phyloP scores from a whole-genome alignment of 148 eudicot species.

The Cornus suecica region DNA sequence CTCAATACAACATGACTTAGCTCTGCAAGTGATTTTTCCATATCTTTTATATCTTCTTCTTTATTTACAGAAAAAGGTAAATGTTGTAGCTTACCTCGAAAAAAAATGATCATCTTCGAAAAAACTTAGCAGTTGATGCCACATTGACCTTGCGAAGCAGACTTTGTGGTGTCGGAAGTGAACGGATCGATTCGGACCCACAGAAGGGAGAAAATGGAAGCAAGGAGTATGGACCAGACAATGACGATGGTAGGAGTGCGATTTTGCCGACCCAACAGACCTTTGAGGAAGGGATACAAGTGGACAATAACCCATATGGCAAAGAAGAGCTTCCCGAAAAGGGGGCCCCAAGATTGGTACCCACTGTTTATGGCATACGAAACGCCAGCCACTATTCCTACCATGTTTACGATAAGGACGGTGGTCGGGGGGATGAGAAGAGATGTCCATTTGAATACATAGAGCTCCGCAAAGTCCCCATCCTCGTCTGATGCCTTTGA shows the following conservation, averaged over 20 bases:
- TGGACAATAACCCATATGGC: constrained; percentile 58
- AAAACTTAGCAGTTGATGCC: constrained; percentile 43
- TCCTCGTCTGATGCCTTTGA: constrained; percentile 57
- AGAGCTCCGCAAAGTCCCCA: constrained; percentile 49
- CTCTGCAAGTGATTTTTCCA: background rate
- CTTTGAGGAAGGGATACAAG: constrained; percentile 60
- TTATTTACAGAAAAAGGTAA: background rate
- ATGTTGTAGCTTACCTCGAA: background rate
- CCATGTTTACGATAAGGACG: constrained; percentile 44
- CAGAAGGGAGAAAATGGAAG: constrained; percentile 53
- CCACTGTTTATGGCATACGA: constrained; percentile 56
- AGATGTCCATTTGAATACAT: constrained; percentile 56
- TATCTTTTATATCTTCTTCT: background rate
- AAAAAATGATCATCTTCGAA: background rate
- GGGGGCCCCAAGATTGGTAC: constrained; percentile 51
- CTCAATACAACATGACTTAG: background rate
- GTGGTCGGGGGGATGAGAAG: constrained; percentile 58
- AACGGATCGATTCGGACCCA: constrained; percentile 55
- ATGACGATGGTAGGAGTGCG: constrained; percentile 52
- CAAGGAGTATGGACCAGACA: constrained; percentile 54
- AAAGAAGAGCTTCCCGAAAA: constrained; percentile 53
- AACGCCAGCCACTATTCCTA: constrained; percentile 45
- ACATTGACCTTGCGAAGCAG: constrained; percentile 23
- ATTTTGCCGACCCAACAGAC: constrained; percentile 56
- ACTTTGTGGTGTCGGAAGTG: constrained; percentile 10